Evolutionary conservation across 495 filamentous ascomycete species (phyloP).

Genomic region (Neurospora tetraspora): DNA sequence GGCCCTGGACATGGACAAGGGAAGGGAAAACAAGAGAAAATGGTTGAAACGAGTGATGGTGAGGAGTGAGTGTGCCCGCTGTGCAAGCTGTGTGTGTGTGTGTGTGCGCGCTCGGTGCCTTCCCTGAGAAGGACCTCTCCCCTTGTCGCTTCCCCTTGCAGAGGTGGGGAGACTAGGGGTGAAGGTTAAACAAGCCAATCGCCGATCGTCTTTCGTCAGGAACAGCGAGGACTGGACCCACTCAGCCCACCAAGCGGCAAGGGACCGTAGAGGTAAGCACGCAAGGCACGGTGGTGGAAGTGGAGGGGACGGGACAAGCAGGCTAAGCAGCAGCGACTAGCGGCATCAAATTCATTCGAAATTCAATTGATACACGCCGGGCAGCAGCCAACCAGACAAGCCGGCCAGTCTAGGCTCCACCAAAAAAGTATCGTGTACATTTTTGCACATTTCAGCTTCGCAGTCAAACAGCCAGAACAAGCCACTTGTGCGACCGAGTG

Average conservation of each 20-base stretch:
- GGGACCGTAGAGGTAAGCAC: not conserved
- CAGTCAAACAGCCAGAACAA: not conserved
- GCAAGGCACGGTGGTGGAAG: not conserved
- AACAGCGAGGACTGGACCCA: not conserved
- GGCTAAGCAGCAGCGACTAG: not conserved
- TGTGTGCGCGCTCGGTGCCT: not conserved
- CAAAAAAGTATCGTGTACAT: not conserved
- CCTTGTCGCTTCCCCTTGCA: not conserved
- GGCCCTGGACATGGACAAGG: not conserved
- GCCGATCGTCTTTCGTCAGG: not conserved
- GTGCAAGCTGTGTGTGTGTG: not conserved
- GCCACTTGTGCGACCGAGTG: not conserved
- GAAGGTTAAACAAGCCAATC: not conserved
- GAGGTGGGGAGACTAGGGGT: not conserved
- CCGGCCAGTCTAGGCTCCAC: not conserved
- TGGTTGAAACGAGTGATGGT: not conserved
- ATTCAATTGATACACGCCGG: not conserved
- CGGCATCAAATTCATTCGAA: not conserved
- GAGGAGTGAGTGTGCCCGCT: not conserved
- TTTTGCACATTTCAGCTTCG: not conserved
- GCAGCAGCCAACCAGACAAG: not conserved
- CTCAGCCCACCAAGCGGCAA: not conserved
- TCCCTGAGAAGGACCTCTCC: not conserved
- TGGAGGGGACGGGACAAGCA: not conserved
- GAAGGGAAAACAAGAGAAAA: not conserved